phyloP scores from a whole-genome alignment of 495 filamentous ascomycete species.

The Penicillium cosmopolitanum region DNA sequence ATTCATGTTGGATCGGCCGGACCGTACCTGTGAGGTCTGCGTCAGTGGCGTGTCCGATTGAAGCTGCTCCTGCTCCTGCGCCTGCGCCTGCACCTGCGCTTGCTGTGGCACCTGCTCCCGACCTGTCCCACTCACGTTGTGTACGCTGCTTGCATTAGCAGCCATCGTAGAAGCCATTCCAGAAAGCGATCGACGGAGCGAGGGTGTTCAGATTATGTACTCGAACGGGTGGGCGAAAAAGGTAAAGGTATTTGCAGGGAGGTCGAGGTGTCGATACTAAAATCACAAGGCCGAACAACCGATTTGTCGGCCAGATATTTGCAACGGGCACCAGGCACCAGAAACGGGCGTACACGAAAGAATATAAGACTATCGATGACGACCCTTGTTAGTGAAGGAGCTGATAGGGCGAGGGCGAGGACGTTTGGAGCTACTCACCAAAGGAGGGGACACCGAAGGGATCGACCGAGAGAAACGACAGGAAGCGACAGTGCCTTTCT shows the following conservation, averaged over 20 bases:
- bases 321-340: conserved; percentile 38
- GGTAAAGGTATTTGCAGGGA: conserved; percentile 24
- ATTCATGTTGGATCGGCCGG: conserved; percentile 46
- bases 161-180: conserved; percentile 49
- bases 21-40: conserved; percentile 34
- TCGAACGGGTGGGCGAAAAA: conserved; percentile 20
- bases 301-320: conserved; percentile 27
- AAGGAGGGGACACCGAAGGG: conserved; percentile 26
- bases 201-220: conserved; percentile 33
- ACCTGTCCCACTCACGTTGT: conserved; percentile 37
- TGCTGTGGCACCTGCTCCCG: neutral
- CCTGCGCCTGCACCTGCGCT: too few species aligned
- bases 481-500: neutral
- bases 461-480: conserved; percentile 15
- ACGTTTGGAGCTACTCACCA: conserved; percentile 30
- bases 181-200: conserved; percentile 19
- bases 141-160: conserved; percentile 42
- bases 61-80: too few species aligned
- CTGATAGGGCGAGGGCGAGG: neutral
- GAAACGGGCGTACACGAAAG: conserved; percentile 35
- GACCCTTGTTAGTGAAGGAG: conserved; percentile 22
- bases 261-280: conserved; percentile 21
- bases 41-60: conserved; percentile 4
- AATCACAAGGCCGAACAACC: conserved; percentile 24
- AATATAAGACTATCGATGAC: conserved; percentile 29